Evolutionary conservation across 139 green algal species (phyloP).

Genomic region (Chlorella ohadii): DNA sequence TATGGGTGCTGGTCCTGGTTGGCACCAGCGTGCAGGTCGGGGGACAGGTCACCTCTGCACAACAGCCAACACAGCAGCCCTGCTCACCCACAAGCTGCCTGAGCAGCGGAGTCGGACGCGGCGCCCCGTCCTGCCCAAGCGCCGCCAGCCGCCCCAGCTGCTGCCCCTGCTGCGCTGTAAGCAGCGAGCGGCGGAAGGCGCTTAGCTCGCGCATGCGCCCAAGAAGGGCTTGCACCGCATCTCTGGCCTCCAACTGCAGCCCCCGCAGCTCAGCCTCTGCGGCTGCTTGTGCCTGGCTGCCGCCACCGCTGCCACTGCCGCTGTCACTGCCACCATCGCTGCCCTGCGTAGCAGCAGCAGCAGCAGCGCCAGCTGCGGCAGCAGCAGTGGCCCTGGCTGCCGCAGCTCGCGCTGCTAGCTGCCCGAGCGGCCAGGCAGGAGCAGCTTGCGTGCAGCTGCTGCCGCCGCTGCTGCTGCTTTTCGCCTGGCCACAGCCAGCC

Average conservation of each 20-base stretch:
- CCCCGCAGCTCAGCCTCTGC: background rate
- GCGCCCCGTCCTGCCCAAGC: conserved; percentile 16
- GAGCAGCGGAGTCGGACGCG: background rate
- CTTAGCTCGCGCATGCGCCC: background rate
- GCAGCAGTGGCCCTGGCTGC: background rate
- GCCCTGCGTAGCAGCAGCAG: background rate
- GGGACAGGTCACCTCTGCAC: too few species aligned
- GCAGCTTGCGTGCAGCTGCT: background rate
- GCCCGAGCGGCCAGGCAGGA: background rate
- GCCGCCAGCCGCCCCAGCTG: conserved; percentile 15
- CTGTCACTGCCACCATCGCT: background rate
- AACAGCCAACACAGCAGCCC: too few species aligned
- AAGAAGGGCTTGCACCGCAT: conserved; percentile 18
- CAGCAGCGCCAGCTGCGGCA: too few species aligned
- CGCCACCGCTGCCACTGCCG: background rate
- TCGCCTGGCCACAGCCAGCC: background rate
- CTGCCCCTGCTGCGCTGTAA: background rate
- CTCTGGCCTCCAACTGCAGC: conserved; percentile 14
- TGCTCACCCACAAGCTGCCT: background rate
- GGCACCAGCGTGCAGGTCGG: too few species aligned
- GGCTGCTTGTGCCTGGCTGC: background rate
- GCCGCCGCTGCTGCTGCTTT: background rate
- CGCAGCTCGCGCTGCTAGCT: background rate
- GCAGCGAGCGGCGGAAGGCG: background rate
- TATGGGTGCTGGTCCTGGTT: too few species aligned